Evolutionary conservation across 2,329 filamentous ascomycete genomes (phyloP), one percentile per base, ranked within the genome.

Genomic region (Chaetomiaceae sp.): DNA sequence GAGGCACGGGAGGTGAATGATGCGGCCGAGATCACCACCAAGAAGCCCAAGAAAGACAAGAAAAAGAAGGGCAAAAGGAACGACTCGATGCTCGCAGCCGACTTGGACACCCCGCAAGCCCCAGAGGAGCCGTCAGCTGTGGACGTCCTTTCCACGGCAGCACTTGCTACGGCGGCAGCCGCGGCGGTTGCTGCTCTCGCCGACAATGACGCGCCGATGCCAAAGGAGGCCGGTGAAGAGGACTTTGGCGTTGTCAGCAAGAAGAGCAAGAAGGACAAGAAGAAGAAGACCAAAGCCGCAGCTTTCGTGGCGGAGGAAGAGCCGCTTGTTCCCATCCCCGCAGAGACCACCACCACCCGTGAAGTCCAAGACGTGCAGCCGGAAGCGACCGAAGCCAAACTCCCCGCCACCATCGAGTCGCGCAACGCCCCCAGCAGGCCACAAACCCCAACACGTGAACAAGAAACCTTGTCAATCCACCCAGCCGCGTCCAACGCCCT

Each of bases 41-140:
- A 62, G 56, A 59, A 57, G 21, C 44, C 58, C 20, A 65, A 63
- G 55, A 65, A 62, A 48, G 57, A 56, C 31, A 68, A 68, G 59
- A 66, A 65, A 55, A 64, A 60, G 55, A 64, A 61, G 54, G 53
- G 58, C 55, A 50, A 55, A 38, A 50, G 49, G 12, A 14, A 17
- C n/a, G 54, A 53, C n/a, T 49, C 45, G 5, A 37, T 38, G n/a
- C 10, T 47, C 23, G 13, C 49, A 12, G 50, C 54, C 44, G 38
- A 34, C 48, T 21, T 37, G n/a, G 49, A 46, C 20, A 46, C 31
- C 12, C 34, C 48, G 14, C 27, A 13, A 34, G 27, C 13, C 23
- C 50, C 13, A 58, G 51, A 53, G n/a, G 51, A 49, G 19, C 35
- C 31, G 16, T 25, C 40, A 2, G 21, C 20, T 12, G 17, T 25